Conservation (phyloP, 768 basidiomycete species). For the Tricholoma hemisulphureum region DNA sequence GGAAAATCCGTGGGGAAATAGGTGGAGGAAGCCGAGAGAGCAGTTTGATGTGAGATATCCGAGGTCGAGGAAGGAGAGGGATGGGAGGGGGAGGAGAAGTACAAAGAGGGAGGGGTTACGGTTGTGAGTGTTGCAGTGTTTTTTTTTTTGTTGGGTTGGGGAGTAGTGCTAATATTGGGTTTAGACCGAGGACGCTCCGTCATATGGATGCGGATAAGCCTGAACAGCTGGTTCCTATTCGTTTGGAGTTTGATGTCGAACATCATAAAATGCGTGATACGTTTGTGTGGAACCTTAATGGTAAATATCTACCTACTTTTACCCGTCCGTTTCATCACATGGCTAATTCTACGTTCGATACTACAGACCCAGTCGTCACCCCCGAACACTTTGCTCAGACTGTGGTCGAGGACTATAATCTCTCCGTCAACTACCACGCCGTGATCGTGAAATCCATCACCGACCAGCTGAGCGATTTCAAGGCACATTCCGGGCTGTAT, state of each 20-base stretch:
- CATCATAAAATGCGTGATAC: slow-evolving; percentile 93
- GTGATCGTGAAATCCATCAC: slow-evolving; percentile 81
- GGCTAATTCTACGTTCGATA: neutral
- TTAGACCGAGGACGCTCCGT: slow-evolving; percentile 60
- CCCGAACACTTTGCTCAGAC: slow-evolving; percentile 89
- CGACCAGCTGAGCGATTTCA: slow-evolving; percentile 82
- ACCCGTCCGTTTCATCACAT: neutral
- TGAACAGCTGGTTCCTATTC: slow-evolving; percentile 89
- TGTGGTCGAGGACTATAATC: slow-evolving; percentile 85
- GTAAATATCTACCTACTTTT: slow-evolving; percentile 45
- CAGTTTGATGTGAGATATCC: slow-evolving; percentile 55
- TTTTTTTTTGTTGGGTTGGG: slow-evolving; percentile 9
- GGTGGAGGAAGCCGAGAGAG: slow-evolving; percentile 43
- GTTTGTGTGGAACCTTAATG: slow-evolving; percentile 95
- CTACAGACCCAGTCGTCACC: slow-evolving; percentile 82
- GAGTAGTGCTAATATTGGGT: slow-evolving; percentile 9
- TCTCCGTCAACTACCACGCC: slow-evolving; percentile 61
- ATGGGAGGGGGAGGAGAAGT: slow-evolving; percentile 46
- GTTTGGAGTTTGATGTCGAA: slow-evolving; percentile 96
- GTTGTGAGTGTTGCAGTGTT: slow-evolving; percentile 55
- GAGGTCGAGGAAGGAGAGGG: slow-evolving; percentile 38
- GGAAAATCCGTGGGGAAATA: slow-evolving; percentile 31
- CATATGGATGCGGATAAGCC: slow-evolving; percentile 56
- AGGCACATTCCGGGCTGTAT: slow-evolving; percentile 59
- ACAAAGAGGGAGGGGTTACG: slow-evolving; percentile 65